Evolutionary conservation across 345 rosid species (phyloP), one percentile per base, ranked within the genome.

Genomic region (Sisymbrium irio): DNA sequence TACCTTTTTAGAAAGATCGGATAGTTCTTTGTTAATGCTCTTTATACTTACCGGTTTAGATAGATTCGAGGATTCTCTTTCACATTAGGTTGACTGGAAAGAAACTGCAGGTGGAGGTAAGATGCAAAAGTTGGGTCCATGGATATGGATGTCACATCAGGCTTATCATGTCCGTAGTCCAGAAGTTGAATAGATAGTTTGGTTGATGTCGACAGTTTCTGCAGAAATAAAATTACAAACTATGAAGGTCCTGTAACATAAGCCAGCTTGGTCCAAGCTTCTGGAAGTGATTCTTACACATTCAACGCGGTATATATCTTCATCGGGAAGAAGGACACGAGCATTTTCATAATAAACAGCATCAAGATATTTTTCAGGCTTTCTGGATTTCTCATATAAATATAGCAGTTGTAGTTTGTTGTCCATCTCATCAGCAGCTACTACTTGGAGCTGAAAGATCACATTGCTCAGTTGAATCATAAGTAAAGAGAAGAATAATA

Each of bases 111-210:
- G 49, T 84, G 86, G 60, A 92, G 84, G 82, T 95, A 92, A 18
- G 89, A 85, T 25, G 90, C 87, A 79, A 95, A 92, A 77, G 77
- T 80, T 5, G 93, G 97, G 66, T 91, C 97, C 86, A 88, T 86
- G 76, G 90, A 87, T 74, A 88, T 87, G 56, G 96, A 87, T 55
- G 93, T 84, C 44, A 89, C 92, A 82, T 92, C 99, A 46, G 97
- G 97, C 83, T 95, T 95, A 77, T 88, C 96, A 50, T 82, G 96
- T 67, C 90, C 91, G 25, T 82, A 79, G 81, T 90, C 97, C 91
- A 95, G 88, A 62, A 92, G 90, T 87, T 95, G 99, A 71, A 95
- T 77, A 22, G 92, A 88, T 73, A 95, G 79, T 63, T 37, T 71
- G 7, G 84, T 80, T 32, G 91, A 89, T 19, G 82, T 17, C 1